Conservation (phyloP, 257 asterid genomes). For the Nicotiana sylvestris region DNA sequence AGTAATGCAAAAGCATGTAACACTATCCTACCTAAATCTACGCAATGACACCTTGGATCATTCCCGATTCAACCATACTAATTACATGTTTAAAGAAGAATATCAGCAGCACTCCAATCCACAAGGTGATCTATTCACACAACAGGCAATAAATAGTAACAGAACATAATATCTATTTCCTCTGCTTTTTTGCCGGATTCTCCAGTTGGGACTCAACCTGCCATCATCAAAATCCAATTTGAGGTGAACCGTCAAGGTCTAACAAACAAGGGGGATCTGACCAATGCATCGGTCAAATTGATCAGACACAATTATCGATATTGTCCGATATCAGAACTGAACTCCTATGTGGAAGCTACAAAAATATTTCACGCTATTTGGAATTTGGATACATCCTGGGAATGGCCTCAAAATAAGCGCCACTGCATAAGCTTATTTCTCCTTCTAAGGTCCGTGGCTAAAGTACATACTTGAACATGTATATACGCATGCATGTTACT, state of each 20-base stretch:
- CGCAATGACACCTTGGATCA: slow-evolving; percentile 7
- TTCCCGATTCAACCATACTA: neutral
- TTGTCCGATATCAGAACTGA: neutral
- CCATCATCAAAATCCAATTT: slow-evolving; percentile 16
- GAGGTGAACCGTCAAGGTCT: neutral
- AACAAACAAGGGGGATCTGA: neutral
- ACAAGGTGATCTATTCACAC: slow-evolving; percentile 17
- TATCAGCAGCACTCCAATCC: slow-evolving; percentile 9
- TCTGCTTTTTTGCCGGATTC: slow-evolving; percentile 41
- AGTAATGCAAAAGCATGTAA: neutral
- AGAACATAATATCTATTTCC: slow-evolving; percentile 34
- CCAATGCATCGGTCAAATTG: slow-evolving; percentile 5
- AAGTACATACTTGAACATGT: neutral
- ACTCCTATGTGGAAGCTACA: neutral
- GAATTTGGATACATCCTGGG: neutral
- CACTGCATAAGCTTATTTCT: neutral
- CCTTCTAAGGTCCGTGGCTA: neutral
- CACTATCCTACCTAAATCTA: slow-evolving; percentile 11
- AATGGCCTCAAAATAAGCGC: neutral
- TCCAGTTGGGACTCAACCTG: slow-evolving; percentile 60
- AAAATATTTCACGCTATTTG: neutral
- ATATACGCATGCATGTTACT: neutral
- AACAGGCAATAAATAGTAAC: slow-evolving; percentile 7
- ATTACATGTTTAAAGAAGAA: slow-evolving; percentile 1
- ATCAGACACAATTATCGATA: neutral